These are phyloP conservation scores for Termitomyces sp. DNA, from an alignment of 768 basidiomycete genomes.

Conservation along the genomic window DNA sequence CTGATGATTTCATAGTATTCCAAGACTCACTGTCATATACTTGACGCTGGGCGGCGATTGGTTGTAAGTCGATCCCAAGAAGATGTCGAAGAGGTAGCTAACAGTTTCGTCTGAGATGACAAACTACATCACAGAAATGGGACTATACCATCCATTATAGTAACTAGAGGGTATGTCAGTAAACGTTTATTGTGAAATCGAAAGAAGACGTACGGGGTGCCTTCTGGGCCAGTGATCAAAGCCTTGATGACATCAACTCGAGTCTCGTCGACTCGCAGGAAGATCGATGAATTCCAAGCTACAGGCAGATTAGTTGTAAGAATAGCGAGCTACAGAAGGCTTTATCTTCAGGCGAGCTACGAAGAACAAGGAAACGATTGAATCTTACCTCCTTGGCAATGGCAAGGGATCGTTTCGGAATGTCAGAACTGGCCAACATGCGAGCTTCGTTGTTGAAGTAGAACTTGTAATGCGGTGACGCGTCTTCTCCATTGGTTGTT, in stretches of 20 bases:
- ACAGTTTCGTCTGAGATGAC: background rate
- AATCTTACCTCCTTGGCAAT: constrained; percentile 86
- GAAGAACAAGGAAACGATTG: constrained; percentile 4
- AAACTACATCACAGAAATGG: background rate
- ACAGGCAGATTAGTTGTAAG: constrained; percentile 93
- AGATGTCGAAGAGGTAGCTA: constrained; percentile 78
- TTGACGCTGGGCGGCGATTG: constrained; percentile 74
- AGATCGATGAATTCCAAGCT: constrained; percentile 93
- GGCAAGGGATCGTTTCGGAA: constrained; percentile 88
- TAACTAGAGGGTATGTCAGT: constrained; percentile 47
- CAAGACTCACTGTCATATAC: constrained; percentile 54
- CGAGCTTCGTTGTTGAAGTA: constrained; percentile 81
- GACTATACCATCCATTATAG: constrained; percentile 83
- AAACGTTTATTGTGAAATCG: constrained; percentile 5
- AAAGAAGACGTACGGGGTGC: constrained; percentile 70
- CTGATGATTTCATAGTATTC: background rate
- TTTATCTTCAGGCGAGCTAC: background rate
- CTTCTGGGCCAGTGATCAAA: constrained; percentile 90
- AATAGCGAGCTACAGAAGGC: constrained; percentile 68
- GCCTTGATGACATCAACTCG: constrained; percentile 92
- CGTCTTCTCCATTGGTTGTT: constrained; percentile 37
- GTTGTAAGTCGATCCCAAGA: constrained; percentile 88
- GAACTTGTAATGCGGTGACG: constrained; percentile 75
- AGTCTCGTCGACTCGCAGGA: constrained; percentile 88
- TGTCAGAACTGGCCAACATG: constrained; percentile 80